Base-by-base conservation (phyloP, 2,329 filamentous ascomycete genomes). In the Hymenoscyphus linearis region DNA sequence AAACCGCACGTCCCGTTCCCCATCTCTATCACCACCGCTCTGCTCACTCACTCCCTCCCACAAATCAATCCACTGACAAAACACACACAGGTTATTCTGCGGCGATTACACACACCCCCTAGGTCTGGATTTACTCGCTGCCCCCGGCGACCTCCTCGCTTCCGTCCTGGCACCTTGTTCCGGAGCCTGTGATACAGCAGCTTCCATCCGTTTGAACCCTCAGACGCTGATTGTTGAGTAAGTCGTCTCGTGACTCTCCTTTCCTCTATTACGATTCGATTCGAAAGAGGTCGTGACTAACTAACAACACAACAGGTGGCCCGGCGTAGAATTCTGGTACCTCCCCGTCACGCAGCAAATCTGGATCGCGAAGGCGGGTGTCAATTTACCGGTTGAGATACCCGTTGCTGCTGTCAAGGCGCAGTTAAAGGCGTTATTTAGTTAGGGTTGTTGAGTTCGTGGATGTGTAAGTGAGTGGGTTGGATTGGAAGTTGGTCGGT, bases 271-370 rank as follows among this genome's bases (percentile, higher is more conserved):
- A n/a, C n/a, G n/a, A n/a, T n/a, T n/a, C n/a, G n/a, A n/a, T n/a
- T n/a, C n/a, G n/a, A n/a, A n/a, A n/a, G n/a, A n/a, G n/a, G n/a
- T n/a, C n/a, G n/a, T n/a, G n/a, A n/a, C n/a, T n/a, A n/a, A n/a
- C n/a, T n/a, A n/a, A n/a, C n/a, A n/a, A n/a, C n/a, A n/a, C n/a
- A n/a, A 52, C 16, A 25, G 44, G n/a, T 55, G 52, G 52, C 26
- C 52, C 27, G 52, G 52, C n/a, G 34, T 3, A 16, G 52, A 55
- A n/a, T 55, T 55, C 52, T 55, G 52, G 52, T 55, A 55, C 27
- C 18, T 36, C 9, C 52, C 52, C n/a, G 18, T 27, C 12, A 55
- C 27, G 3, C 16, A 27, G 1, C 25, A 55, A 9, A 27, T 55
- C 12, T 55, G 52, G 52, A 36, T 34, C n/a, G 26, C 52, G 3